A percentile compares a stretch with the other conserved stretches of the same genome.
Conservation (phyloP, 1,284 basidiomycete genomes). For the Leccinum solheimii region DNA sequence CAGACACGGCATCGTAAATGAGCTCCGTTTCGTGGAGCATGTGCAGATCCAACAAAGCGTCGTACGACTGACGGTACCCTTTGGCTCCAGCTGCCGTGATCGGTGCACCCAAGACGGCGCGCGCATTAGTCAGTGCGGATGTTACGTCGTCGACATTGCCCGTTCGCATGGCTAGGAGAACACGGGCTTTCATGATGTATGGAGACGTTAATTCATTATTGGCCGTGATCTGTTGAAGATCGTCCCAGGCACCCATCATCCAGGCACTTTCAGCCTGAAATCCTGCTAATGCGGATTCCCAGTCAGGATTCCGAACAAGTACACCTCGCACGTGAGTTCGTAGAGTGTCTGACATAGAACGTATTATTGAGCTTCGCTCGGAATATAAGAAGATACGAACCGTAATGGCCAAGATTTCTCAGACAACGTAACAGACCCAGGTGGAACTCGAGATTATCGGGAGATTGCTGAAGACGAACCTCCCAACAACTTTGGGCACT, state of each 20-base stretch:
- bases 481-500: slow-evolving; percentile 99
- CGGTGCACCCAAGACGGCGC: slow-evolving; percentile 76
- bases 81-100: slow-evolving; percentile 80
- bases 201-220: slow-evolving; percentile 52
- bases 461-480: slow-evolving; percentile 89
- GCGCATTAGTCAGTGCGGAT: slow-evolving; percentile 63
- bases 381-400: slow-evolving; percentile 47
- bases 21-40: slow-evolving; percentile 86
- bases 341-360: slow-evolving; percentile 73
- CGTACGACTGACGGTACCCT: slow-evolving; percentile 87
- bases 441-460: slow-evolving; percentile 88
- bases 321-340: slow-evolving; percentile 95
- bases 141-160: slow-evolving; percentile 48
- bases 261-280: slow-evolving; percentile 95
- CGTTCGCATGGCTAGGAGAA: slow-evolving; percentile 79
- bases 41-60: slow-evolving; percentile 86
- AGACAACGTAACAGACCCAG: slow-evolving; percentile 90
- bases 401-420: slow-evolving; percentile 95
- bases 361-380: neutral
- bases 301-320: slow-evolving; percentile 82
- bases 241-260: slow-evolving; percentile 93
- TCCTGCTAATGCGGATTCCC: slow-evolving; percentile 77
- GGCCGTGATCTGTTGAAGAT: slow-evolving; percentile 66
- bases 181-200: slow-evolving; percentile 77
- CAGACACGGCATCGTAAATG: slow-evolving; percentile 56